Percentiles rank a stretch among this genome's conserved stretches.
Conservation (phyloP, 2,329 filamentous ascomycete genomes). For the Xylogone sp. region DNA sequence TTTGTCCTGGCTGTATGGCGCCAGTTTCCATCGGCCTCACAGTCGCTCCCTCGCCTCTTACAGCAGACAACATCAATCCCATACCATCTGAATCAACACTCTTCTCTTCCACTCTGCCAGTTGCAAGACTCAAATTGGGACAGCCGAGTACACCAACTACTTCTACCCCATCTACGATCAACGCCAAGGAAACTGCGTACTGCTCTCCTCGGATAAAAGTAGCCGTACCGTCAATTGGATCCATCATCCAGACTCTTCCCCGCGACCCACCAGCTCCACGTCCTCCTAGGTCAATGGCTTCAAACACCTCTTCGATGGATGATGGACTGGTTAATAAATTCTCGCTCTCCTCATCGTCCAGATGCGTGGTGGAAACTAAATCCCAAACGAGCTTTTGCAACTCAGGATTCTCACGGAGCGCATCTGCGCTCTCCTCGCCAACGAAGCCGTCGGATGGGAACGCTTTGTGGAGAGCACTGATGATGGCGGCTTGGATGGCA, state of each 20-base stretch:
- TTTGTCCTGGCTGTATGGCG: constrained; percentile 28
- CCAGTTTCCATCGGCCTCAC: constrained; percentile 34
- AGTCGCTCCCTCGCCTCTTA: constrained; percentile 37
- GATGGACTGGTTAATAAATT: constrained; percentile 34
- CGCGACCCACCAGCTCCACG: constrained; percentile 33
- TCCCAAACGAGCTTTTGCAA: constrained; percentile 53
- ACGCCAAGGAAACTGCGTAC: constrained; percentile 57
- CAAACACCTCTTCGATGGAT: constrained; percentile 52
- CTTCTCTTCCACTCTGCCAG: constrained; percentile 32
- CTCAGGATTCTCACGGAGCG: constrained; percentile 42
- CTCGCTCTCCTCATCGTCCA: constrained; percentile 31
- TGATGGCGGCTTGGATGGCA: constrained; percentile 59
- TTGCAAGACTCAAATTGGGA: constrained; percentile 51
- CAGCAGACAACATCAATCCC: constrained; percentile 47
- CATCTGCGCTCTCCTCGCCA: constrained; percentile 56
- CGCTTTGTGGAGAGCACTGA: constrained; percentile 46
- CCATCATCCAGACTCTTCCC: constrained; percentile 56
- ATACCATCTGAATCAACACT: constrained; percentile 37
- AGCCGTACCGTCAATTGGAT: constrained; percentile 62
- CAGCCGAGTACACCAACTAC: constrained; percentile 57
- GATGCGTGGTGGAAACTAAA: constrained; percentile 38
- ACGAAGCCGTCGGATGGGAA: constrained; percentile 56
- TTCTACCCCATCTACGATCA: constrained; percentile 54
- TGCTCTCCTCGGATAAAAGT: constrained; percentile 59
- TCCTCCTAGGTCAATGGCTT: constrained; percentile 57